phyloP scores from a whole-genome alignment of 352 stramenopile genomes.

The Thalassiosira exigua region DNA sequence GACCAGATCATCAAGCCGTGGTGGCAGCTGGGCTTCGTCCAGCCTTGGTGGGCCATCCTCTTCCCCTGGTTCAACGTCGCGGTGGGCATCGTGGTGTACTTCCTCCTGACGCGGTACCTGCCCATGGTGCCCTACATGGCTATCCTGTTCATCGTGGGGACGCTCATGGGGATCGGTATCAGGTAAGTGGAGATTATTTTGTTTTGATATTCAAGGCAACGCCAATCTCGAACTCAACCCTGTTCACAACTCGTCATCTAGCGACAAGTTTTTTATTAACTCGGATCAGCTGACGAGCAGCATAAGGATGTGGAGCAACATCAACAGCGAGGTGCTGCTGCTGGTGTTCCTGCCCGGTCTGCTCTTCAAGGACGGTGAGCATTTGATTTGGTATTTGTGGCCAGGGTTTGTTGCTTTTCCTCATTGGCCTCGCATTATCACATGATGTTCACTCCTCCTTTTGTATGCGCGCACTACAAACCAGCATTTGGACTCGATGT shows the following conservation, averaged over 20 bases:
- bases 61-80: conserved; percentile 75
- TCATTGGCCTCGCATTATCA: no score
- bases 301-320: conserved; percentile 65
- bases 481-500: no score
- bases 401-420: no score
- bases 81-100: conserved; percentile 72
- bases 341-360: conserved; percentile 79
- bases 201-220: background rate
- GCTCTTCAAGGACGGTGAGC: conserved; percentile 75
- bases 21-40: background rate
- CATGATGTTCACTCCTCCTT: no score
- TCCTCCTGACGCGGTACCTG: conserved; percentile 69
- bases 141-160: conserved; percentile 75
- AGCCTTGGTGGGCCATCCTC: conserved; percentile 62
- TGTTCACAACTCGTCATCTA: background rate
- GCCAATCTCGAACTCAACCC: conserved; percentile 3
- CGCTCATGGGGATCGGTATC: conserved; percentile 48
- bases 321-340: conserved; percentile 74
- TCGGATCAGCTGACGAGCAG: conserved; percentile 47
- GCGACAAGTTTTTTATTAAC: background rate
- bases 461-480: no score
- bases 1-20: conserved; percentile 58
- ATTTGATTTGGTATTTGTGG: no score
- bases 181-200: background rate
- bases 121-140: conserved; percentile 75